Percentiles rank a stretch among this genome's conserved stretches.
These are phyloP conservation scores for Cyclaneusma minus DNA, from an alignment of 2,329 filamentous ascomycete genomes.

Conservation along the genomic window DNA sequence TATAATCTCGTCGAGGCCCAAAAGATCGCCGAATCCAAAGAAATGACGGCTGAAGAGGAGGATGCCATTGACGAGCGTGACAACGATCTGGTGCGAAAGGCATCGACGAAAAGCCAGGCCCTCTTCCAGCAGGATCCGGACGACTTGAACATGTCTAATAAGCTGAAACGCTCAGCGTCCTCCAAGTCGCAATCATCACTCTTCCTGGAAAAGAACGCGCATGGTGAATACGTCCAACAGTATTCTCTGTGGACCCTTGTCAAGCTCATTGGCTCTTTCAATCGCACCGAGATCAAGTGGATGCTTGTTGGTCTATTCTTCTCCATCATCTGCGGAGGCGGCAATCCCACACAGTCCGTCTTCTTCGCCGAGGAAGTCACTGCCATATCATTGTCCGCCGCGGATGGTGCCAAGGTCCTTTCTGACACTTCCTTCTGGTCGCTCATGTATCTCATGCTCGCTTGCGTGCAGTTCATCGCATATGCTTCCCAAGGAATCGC, in stretches of 20 bases:
- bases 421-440: constrained; percentile 72
- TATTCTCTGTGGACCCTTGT: constrained; percentile 65
- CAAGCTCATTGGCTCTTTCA: constrained; percentile 68
- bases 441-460: constrained; percentile 78
- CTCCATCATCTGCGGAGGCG: constrained; percentile 63
- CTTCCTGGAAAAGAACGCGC: constrained; percentile 40
- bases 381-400: constrained; percentile 33
- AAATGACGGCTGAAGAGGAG: constrained; percentile 34
- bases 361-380: constrained; percentile 84
- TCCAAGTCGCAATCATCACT: constrained; percentile 53
- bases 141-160: constrained; percentile 39
- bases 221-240: constrained; percentile 31
- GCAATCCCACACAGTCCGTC: constrained; percentile 62
- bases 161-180: constrained; percentile 38
- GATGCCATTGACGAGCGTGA: constrained; percentile 32
- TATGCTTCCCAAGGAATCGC: constrained; percentile 54
- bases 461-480: constrained; percentile 53
- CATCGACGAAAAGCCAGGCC: constrained; percentile 23
- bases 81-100: constrained; percentile 32
- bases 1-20: constrained; percentile 79
- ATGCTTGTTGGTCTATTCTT: constrained; percentile 64
- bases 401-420: constrained; percentile 36
- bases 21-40: constrained; percentile 50
- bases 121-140: constrained; percentile 39
- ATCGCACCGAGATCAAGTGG: constrained; percentile 50